These are phyloP conservation scores for Colletotrichum trifolii DNA, from an alignment of 2,329 filamentous ascomycete genomes.

Conservation along the genomic window DNA sequence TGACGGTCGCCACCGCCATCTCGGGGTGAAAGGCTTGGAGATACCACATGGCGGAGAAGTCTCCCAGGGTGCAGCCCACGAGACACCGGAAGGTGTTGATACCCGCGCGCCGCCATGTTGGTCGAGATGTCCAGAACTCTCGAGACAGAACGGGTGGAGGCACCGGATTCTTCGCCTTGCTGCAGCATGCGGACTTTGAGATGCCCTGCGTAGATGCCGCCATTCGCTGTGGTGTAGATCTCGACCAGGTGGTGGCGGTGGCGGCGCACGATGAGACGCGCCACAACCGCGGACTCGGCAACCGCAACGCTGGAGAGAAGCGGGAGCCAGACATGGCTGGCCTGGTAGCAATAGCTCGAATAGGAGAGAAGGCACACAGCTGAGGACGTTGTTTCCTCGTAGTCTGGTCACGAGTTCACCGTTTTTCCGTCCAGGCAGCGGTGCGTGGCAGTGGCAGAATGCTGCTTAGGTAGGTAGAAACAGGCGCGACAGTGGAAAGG, in stretches of 20 bases:
- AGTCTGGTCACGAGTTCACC: too few species aligned
- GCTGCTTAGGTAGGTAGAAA: too few species aligned
- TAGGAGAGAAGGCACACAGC: too few species aligned
- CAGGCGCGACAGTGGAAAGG: too few species aligned
- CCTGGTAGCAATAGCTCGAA: too few species aligned
- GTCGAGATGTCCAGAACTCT: conserved; percentile 47
- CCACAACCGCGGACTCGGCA: too few species aligned
- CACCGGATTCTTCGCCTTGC: background rate
- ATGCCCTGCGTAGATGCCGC: background rate
- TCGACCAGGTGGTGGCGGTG: background rate
- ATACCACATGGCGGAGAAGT: conserved; percentile 67
- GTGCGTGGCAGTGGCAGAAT: too few species aligned
- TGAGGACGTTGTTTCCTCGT: too few species aligned
- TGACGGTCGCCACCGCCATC: conserved; percentile 59
- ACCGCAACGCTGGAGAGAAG: background rate
- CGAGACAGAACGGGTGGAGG: background rate
- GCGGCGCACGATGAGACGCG: too few species aligned
- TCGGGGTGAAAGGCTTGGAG: conserved; percentile 60
- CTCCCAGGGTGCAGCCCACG: conserved; percentile 65
- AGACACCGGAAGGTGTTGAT: conserved; percentile 67
- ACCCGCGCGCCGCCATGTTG: conserved; percentile 60
- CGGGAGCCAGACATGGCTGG: background rate
- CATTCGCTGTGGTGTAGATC: background rate
- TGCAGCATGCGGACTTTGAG: conserved; percentile 2
- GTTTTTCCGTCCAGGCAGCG: too few species aligned